Base-by-base conservation (phyloP, 176 grass and related monocot genomes). In the Rhipidocladum racemiflorum region DNA sequence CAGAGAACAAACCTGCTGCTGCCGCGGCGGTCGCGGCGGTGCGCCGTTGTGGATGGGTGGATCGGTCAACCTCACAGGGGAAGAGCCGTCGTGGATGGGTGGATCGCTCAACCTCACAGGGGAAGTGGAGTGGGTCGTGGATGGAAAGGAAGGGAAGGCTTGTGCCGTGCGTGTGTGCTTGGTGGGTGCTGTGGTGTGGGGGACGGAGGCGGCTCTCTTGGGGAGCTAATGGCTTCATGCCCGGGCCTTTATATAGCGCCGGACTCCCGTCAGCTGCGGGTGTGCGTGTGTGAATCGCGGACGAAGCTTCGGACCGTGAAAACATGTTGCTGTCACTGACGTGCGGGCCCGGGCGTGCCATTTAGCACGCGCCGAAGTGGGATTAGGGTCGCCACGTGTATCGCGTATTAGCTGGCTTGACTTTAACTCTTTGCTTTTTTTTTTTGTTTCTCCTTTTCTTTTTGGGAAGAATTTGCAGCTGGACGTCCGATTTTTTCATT, bases 21-120 rank as follows among this genome's bases (percentile, higher is more conserved):
- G 65, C 76, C 69, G 30, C n/a, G 35, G 42, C 9, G 53, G 12
- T 20, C 15, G 42, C 69, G 70, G 2, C 32, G 64, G 82, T 75
- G 84, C 65, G 49, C 15, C 77, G 78, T 49, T 46, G 83, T 32
- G 15, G 53, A 10, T 9, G 35, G 42, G 48, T 70, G 85, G 39
- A 86, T 84, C 96, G 78, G 92, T 98, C 83, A 32, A 56, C 84
- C 96, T 98, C 96, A 87, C 96, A 78, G 72, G 65, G 57, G 83
- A 50, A 65, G 72, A 75, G 76, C n/a, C n/a, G 82, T 61, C 39
- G 59, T n/a, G 46, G 67, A 7, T 7, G 69, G 27, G 48, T 70
- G 85, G 39, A 86, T 84, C 96, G 78, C 96, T 98, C 83, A 32
- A 56, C 84, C 96, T 98, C 96, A 87, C 96, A 78, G 72, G 65